Evolutionary conservation across 1,284 basidiomycete species (phyloP), one percentile per base, ranked within the genome.

Genomic region (Moesziomyces sp.): DNA sequence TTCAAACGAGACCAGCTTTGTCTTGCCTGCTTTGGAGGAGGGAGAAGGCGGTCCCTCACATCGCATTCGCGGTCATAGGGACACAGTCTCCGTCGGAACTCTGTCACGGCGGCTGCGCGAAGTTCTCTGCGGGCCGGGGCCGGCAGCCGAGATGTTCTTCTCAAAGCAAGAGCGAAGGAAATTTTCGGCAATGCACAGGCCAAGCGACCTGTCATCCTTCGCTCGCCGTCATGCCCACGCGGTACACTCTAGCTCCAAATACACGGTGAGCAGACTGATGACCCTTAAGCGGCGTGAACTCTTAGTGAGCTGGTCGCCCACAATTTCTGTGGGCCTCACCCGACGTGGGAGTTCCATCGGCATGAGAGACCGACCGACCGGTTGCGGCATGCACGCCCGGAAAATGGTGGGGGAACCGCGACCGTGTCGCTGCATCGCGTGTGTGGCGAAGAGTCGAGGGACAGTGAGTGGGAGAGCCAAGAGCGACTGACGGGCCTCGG

Each of bases 131-230:
- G 28, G 14, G n/a, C 26, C 35, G 3, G 8, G 38, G 28, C 35
- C n/a, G 3, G 2, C 53, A 46, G 30, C 54, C 58, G 58, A 67
- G 58, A 26, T 28, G 34, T 44, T 55, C 54, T 60, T 59, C 51
- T 26, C 18, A 58, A 26, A 35, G 21, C n/a, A 18, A 7, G 11
- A 35, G 35, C 4, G 23, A 28, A 11, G 30, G 46, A 56, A 44
- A 8, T 44, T 64, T 64, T 54, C 48, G 10, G 46, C 55, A 46
- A 46, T 53, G 55, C 59, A 55, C 44, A 50, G 62, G 42, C 51
- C 52, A 53, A n/a, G 16, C 16, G 14, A 18, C 18, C 16, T n/a
- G 46, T 42, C 19, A 11, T 14, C 16, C 14, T 5, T 18, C 14
- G 16, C 38, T 18, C 38, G 1, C 2, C 18, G 16, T 7, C 38